Percentiles rank a stretch among this genome's conserved stretches.
Evolutionary conservation across 805 yeast genomes (phyloP).

Genomic region (Kockiozyma suomiensis): DNA sequence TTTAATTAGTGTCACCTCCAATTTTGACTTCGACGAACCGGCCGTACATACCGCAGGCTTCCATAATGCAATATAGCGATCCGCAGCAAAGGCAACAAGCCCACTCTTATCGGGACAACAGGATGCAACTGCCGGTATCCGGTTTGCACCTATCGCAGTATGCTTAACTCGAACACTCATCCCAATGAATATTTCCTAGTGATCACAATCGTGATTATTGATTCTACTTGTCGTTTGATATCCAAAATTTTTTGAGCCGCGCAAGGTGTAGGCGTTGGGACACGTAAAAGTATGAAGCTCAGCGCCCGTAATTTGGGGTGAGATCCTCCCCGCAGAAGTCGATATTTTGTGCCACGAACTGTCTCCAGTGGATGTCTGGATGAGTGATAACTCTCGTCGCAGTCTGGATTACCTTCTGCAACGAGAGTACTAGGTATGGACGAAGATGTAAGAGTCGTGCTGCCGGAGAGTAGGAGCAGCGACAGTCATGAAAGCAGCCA

Average conservation of each 20-base stretch:
- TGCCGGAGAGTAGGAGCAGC: too few species aligned
- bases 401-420: too few species aligned
- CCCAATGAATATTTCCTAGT: not conserved
- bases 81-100: slow-evolving; percentile 73
- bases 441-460: too few species aligned
- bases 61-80: slow-evolving; percentile 67
- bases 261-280: not conserved
- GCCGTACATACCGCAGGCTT: slow-evolving; percentile 50
- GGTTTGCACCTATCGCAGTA: slow-evolving; percentile 31
- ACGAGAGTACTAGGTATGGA: too few species aligned
- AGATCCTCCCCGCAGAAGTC: too few species aligned
- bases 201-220: too few species aligned
- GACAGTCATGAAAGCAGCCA: too few species aligned
- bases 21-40: not conserved
- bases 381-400: too few species aligned
- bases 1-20: not conserved
- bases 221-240: too few species aligned
- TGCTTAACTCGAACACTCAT: slow-evolving; percentile 14
- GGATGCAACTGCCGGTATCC: slow-evolving; percentile 54
- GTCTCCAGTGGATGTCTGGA: too few species aligned
- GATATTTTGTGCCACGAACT: too few species aligned
- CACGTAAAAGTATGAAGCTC: not conserved
- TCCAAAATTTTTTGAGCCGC: slow-evolving; percentile 2
- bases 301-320: not conserved
- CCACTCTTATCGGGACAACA: slow-evolving; percentile 55